phyloP scores from a whole-genome alignment of 768 basidiomycete genomes.

The Leccinum obscurum region DNA sequence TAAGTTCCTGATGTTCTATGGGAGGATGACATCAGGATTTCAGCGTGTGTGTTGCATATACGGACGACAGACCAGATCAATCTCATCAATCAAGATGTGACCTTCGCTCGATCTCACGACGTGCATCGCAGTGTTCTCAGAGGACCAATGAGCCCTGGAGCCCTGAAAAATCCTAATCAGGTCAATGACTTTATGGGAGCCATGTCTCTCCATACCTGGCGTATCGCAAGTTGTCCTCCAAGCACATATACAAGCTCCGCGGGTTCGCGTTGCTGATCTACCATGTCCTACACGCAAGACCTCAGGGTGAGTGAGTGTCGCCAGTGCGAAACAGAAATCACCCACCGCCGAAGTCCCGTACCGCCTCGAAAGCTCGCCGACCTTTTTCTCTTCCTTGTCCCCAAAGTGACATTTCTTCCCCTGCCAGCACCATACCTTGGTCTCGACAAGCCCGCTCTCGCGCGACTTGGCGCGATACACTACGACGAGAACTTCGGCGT shows the following conservation, averaged over 20 bases:
- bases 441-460: constrained; percentile 63
- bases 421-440: constrained; percentile 76
- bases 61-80: constrained; percentile 54
- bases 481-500: constrained; percentile 66
- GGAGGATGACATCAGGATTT: constrained; percentile 7
- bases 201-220: constrained; percentile 54
- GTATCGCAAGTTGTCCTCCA: constrained; percentile 69
- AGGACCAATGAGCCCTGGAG: constrained; percentile 68
- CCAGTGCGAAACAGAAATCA: background rate
- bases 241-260: constrained; percentile 59
- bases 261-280: constrained; percentile 67
- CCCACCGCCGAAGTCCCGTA: constrained; percentile 69
- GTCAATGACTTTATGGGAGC: background rate
- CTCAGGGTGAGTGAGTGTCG: background rate
- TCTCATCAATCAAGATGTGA: constrained; percentile 65
- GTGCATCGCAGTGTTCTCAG: constrained; percentile 84
- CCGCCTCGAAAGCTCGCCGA: constrained; percentile 68
- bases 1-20: constrained; percentile 60
- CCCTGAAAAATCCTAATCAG: constrained; percentile 46
- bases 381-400: constrained; percentile 63
- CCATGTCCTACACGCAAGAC: constrained; percentile 28
- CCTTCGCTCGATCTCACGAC: constrained; percentile 54
- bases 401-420: constrained; percentile 55
- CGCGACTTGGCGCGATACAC: constrained; percentile 69
- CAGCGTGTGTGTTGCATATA: background rate